Percentiles rank a stretch among this genome's conserved stretches.
These are phyloP conservation scores for Symbiotaphrina buchneri DNA, from an alignment of 495 filamentous ascomycete genomes.

Conservation along the genomic window DNA sequence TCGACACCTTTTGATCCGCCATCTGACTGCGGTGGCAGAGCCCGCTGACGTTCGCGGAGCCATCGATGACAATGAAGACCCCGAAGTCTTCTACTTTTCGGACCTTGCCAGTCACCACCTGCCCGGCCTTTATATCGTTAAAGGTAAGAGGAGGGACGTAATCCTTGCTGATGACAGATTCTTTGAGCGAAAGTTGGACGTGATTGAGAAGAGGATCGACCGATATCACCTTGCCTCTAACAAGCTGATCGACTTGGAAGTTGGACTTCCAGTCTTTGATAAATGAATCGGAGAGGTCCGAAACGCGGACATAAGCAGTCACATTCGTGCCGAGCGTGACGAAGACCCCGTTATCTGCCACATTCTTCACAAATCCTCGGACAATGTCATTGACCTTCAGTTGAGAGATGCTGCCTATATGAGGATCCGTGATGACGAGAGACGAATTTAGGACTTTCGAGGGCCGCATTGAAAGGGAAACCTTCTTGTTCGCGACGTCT, in stretches of 20 bases:
- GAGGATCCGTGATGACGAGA: conserved; percentile 57
- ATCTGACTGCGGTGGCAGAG: conserved; percentile 82
- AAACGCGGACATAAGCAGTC: conserved; percentile 61
- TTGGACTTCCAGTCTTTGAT: conserved; percentile 91
- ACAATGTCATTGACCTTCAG: conserved; percentile 59
- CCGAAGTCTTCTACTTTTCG: conserved; percentile 87
- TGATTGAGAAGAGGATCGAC: conserved; percentile 41
- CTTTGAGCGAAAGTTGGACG: conserved; percentile 68
- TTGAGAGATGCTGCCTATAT: conserved; percentile 43
- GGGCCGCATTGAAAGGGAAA: conserved; percentile 62
- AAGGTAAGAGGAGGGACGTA: conserved; percentile 47
- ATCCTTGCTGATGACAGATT: conserved; percentile 58
- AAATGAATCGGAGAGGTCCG: conserved; percentile 72
- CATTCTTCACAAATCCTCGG: conserved; percentile 72
- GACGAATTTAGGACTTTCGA: conserved; percentile 78
- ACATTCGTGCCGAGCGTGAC: conserved; percentile 55
- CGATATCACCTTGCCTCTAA: conserved; percentile 60
- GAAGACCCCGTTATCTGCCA: conserved; percentile 72
- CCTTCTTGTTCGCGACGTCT: conserved; percentile 62
- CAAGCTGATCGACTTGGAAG: conserved; percentile 68
- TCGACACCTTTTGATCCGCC: conserved; percentile 53
- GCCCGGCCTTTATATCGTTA: conserved; percentile 50
- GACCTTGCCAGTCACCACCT: conserved; percentile 68
- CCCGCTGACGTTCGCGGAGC: conserved; percentile 67
- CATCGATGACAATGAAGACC: conserved; percentile 78